phyloP scores from a whole-genome alignment of 352 stramenopile genomes.

The Globisporangium alternatum region DNA sequence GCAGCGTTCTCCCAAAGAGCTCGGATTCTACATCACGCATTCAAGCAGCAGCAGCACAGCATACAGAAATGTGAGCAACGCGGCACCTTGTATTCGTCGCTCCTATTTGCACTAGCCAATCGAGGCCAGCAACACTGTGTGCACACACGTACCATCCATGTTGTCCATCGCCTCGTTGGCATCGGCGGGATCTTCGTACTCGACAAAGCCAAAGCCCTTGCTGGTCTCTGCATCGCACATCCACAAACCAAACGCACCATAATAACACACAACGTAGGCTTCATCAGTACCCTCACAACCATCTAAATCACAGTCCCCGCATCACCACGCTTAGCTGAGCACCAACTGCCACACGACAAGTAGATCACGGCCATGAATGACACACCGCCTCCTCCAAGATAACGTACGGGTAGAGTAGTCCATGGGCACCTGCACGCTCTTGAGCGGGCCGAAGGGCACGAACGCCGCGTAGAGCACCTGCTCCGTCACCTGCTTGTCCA shows the following conservation, averaged over 20 bases:
- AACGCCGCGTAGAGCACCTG: slow-evolving; percentile 85
- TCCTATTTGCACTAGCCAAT: too few relatives aligned
- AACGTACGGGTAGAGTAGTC: slow-evolving; percentile 71
- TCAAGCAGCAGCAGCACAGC: too few relatives aligned
- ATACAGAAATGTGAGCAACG: neutral
- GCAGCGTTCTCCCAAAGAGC: slow-evolving; percentile 89
- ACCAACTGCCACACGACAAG: neutral
- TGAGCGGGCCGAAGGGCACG: slow-evolving; percentile 79
- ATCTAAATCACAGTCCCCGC: neutral
- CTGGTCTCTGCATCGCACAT: slow-evolving; percentile 41
- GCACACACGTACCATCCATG: slow-evolving; percentile 84
- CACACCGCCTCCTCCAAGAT: neutral
- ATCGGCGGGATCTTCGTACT: slow-evolving; percentile 90
- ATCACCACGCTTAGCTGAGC: neutral
- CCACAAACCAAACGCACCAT: neutral
- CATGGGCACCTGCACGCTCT: slow-evolving; percentile 72
- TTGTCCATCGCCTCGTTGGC: slow-evolving; percentile 93
- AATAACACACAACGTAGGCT: neutral
- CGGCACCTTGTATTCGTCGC: too few relatives aligned
- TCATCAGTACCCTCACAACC: neutral
- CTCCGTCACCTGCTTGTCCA: slow-evolving; percentile 88
- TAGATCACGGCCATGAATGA: neutral
- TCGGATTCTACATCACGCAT: slow-evolving; percentile 65
- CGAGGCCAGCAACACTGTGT: slow-evolving; percentile 4
- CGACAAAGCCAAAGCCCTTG: slow-evolving; percentile 94